Percentiles rank a stretch among this genome's conserved stretches.
phyloP scores from a whole-genome alignment of 108 stramenopile species.

The Chaetoceros tenuissimus region DNA sequence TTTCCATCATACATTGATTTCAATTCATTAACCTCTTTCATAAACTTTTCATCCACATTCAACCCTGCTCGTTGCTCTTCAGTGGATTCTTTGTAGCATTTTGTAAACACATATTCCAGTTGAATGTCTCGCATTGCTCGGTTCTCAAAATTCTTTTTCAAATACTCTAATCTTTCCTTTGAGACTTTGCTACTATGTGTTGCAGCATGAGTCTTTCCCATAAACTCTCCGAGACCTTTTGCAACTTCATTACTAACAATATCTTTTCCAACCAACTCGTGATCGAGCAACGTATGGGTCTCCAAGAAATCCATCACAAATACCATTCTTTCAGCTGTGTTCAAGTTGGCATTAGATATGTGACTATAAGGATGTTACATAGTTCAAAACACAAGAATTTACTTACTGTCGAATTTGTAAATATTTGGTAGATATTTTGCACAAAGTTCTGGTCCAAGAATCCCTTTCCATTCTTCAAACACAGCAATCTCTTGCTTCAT shows the following conservation, averaged over 20 bases:
- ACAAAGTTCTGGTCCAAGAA: slow-evolving; percentile 34
- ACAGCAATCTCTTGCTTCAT: slow-evolving; percentile 62
- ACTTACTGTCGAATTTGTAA: slow-evolving; percentile 60
- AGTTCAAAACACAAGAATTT: slow-evolving; percentile 2
- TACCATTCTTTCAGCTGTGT: slow-evolving; percentile 30
- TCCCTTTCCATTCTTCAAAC: slow-evolving; percentile 43
- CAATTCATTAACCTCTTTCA: slow-evolving; percentile 45
- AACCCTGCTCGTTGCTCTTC: slow-evolving; percentile 52
- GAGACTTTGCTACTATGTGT: slow-evolving; percentile 53
- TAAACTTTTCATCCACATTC: slow-evolving; percentile 39
- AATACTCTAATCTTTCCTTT: slow-evolving; percentile 31
- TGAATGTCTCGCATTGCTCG: slow-evolving; percentile 69
- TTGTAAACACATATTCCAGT: slow-evolving; percentile 74
- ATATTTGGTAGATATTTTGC: slow-evolving; percentile 49
- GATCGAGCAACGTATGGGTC: slow-evolving; percentile 53
- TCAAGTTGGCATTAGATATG: neutral
- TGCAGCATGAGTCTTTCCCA: slow-evolving; percentile 60
- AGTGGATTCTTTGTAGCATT: slow-evolving; percentile 65
- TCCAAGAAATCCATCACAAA: slow-evolving; percentile 84
- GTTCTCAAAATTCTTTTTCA: slow-evolving; percentile 59
- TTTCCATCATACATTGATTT: slow-evolving; percentile 60
- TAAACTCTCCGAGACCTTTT: slow-evolving; percentile 53
- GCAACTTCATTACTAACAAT: slow-evolving; percentile 31
- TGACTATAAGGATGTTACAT: neutral
- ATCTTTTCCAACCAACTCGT: slow-evolving; percentile 46